Percentiles rank a stretch among this genome's conserved stretches.
Conservation (phyloP, 1,284 basidiomycete species). For the Ceratobasidium sp. region DNA sequence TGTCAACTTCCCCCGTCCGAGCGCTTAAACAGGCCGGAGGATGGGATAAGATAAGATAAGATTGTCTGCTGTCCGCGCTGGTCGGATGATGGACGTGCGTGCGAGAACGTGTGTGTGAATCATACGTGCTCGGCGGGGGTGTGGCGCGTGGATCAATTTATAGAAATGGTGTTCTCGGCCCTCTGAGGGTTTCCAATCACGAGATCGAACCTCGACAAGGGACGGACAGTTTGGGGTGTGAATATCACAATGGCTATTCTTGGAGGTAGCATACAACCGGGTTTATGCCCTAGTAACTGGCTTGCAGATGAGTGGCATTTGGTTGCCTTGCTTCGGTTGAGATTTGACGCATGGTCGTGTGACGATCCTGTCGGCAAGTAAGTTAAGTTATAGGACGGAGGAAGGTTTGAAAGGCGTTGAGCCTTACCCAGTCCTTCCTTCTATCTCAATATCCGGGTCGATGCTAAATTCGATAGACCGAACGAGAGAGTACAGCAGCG, state of each 20-base stretch:
- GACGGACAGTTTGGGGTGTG: not conserved
- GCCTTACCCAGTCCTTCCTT: slow-evolving; percentile 15
- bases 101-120: not conserved
- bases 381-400: not conserved
- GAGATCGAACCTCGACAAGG: not conserved
- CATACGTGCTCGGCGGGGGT: too few relatives aligned
- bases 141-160: slow-evolving; percentile 3
- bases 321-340: too few relatives aligned
- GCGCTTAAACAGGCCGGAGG: not conserved
- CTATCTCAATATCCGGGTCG: slow-evolving; percentile 19
- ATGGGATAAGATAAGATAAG: not conserved
- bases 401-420: not conserved
- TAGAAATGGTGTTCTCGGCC: not conserved
- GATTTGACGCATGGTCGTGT: slow-evolving; percentile 40
- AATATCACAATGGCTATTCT: not conserved
- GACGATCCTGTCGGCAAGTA: slow-evolving; percentile 21
- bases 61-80: not conserved
- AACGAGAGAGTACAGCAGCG: too few relatives aligned
- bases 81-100: not conserved
- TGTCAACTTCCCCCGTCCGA: too few relatives aligned
- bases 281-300: slow-evolving; percentile 1
- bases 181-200: not conserved
- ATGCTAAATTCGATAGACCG: slow-evolving; percentile 31
- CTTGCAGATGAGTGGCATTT: slow-evolving; percentile 16
- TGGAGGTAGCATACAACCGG: too few relatives aligned